A percentile compares a stretch with the other conserved stretches of the same genome.
phyloP scores from a whole-genome alignment of 2,329 filamentous ascomycete genomes.

The Talaromyces islandicus region DNA sequence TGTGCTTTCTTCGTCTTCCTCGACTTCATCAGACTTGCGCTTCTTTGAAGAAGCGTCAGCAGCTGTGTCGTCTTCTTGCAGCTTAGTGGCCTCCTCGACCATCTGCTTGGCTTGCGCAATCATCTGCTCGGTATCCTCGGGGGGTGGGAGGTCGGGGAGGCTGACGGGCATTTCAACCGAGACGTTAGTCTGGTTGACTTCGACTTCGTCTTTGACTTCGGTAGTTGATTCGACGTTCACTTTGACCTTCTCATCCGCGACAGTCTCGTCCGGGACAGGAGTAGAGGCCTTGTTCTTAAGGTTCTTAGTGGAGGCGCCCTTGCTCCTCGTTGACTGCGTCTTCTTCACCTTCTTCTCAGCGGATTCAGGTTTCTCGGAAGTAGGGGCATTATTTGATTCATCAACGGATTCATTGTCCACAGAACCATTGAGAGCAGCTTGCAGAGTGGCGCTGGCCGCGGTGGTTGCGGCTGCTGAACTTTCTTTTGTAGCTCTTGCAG shows the following conservation, averaged over 20 bases:
- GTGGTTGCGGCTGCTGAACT: constrained; percentile 44
- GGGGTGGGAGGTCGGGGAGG: constrained; percentile 60
- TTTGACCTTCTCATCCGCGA: constrained; percentile 50
- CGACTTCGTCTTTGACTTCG: constrained; percentile 49
- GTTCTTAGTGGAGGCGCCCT: too few relatives aligned
- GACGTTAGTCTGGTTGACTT: constrained; percentile 66
- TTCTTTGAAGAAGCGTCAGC: constrained; percentile 45
- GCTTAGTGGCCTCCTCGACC: constrained; percentile 65
- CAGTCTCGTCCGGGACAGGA: constrained; percentile 30
- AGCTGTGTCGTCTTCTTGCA: constrained; percentile 30
- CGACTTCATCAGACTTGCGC: constrained; percentile 68
- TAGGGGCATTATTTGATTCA: constrained; percentile 20
- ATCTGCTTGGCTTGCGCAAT: constrained; percentile 81
- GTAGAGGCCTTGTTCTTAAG: constrained; percentile 19
- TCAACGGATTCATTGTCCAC: constrained; percentile 21
- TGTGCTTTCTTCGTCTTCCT: constrained; percentile 41
- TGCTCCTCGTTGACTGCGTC: constrained; percentile 2
- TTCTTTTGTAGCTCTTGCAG: constrained; percentile 44
- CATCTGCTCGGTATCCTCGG: constrained; percentile 76
- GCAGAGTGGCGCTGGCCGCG: constrained; percentile 43
- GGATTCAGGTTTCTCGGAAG: constrained; percentile 18
- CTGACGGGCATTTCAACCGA: constrained; percentile 69
- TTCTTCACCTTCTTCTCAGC: constrained; percentile 16
- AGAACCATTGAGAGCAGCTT: constrained; percentile 40
- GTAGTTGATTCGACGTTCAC: constrained; percentile 64